Percentiles rank a stretch among this genome's conserved stretches.
These are phyloP conservation scores for Curvularia spicifera DNA, from an alignment of 2,329 filamentous ascomycete species.

Conservation along the genomic window DNA sequence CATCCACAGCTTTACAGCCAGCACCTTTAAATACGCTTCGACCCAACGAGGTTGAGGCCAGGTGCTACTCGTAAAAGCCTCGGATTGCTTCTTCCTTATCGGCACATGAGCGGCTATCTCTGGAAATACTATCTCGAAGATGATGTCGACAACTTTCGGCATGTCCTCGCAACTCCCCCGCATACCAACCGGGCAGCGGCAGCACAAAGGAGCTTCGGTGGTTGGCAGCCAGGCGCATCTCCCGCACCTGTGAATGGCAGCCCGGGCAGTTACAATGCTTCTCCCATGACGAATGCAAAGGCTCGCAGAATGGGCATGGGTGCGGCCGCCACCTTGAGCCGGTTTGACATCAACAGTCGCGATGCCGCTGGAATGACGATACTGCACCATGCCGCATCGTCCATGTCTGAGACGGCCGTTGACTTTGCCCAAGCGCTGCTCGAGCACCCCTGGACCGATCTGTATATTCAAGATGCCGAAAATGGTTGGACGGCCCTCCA, in stretches of 20 bases:
- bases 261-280: conserved; percentile 55
- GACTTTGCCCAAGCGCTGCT: conserved; percentile 80
- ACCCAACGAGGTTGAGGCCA: conserved; percentile 86
- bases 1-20: conserved; percentile 57
- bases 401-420: conserved; percentile 70
- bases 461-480: conserved; percentile 86
- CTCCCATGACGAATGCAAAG: conserved; percentile 51
- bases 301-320: conserved; percentile 36
- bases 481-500: conserved; percentile 97
- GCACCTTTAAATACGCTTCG: conserved; percentile 93
- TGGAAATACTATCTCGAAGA: conserved; percentile 98
- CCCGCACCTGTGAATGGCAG: conserved; percentile 52
- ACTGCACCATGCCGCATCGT: conserved; percentile 83
- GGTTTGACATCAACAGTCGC: conserved; percentile 80
- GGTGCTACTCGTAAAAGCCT: conserved; percentile 70
- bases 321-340: conserved; percentile 54
- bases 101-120: conserved; percentile 91
- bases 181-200: conserved; percentile 60
- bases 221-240: conserved; percentile 41
- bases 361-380: conserved; percentile 83
- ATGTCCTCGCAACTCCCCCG: conserved; percentile 77
- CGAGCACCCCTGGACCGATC: conserved; percentile 80
- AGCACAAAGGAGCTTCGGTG: conserved; percentile 58
- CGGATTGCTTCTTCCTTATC: conserved; percentile 49
- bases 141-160: conserved; percentile 94